These are phyloP conservation scores for Aureobasidium leucospermi DNA, from an alignment of 2,329 filamentous ascomycete genomes.

Conservation along the genomic window DNA sequence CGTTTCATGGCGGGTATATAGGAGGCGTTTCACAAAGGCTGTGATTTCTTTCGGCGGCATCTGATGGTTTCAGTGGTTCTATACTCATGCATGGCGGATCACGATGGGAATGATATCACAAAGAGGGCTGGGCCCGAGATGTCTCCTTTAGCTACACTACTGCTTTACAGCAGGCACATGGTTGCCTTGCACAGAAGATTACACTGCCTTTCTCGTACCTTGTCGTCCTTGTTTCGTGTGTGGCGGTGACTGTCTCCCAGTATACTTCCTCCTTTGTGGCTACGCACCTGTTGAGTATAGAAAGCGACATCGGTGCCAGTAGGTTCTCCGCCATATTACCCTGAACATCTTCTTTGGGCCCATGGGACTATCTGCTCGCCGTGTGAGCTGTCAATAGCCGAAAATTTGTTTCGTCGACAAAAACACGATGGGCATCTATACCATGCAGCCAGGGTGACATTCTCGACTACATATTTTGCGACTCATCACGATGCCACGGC, in stretches of 20 bases:
- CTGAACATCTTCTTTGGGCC: too few relatives aligned
- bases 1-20: conserved; percentile 10
- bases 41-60: neutral
- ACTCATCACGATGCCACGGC: neutral
- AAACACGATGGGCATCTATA: too few relatives aligned
- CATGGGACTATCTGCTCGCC: too few relatives aligned
- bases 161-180: neutral
- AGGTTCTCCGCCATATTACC: too few relatives aligned
- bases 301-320: too few relatives aligned
- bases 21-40: conserved; percentile 6
- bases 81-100: neutral
- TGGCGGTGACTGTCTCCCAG: neutral
- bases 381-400: too few relatives aligned
- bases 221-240: neutral
- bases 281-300: too few relatives aligned
- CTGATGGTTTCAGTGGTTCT: neutral
- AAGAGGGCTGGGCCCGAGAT: neutral
- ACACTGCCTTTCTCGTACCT: neutral
- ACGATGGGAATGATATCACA: neutral
- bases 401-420: too few relatives aligned
- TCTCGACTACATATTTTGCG: neutral
- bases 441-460: neutral
- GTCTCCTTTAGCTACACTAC: neutral
- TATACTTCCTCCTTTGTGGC: too few relatives aligned
- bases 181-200: neutral